Conservation (phyloP, 2,329 filamentous ascomycete species). For the Diaporthe citri region DNA sequence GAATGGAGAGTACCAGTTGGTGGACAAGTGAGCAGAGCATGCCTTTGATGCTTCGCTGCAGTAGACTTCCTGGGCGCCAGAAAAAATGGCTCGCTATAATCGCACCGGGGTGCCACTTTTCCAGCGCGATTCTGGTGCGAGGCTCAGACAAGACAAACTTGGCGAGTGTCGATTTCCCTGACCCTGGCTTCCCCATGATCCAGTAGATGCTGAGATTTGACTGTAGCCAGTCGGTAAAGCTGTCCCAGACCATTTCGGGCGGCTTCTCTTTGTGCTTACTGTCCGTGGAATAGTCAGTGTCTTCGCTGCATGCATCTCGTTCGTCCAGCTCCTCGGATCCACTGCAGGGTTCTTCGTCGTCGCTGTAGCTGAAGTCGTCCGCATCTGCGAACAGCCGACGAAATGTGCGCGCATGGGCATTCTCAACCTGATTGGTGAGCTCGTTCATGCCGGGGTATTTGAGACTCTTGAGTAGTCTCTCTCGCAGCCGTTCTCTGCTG, state of each 20-base stretch:
- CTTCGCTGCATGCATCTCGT: too few species aligned
- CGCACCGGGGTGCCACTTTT: slow-evolving; percentile 40
- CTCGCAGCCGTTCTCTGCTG: not conserved
- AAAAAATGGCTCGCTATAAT: slow-evolving; percentile 46
- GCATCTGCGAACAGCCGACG: not conserved
- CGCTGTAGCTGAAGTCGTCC: not conserved
- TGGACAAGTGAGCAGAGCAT: slow-evolving; percentile 46
- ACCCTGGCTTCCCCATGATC: slow-evolving; percentile 49
- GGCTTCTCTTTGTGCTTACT: too few species aligned
- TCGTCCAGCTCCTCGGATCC: too few species aligned
- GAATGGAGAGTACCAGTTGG: too few species aligned
- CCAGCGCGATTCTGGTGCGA: slow-evolving; percentile 38
- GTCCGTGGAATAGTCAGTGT: too few species aligned
- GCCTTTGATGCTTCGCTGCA: slow-evolving; percentile 47
- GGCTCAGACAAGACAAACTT: slow-evolving; percentile 45
- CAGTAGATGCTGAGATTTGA: slow-evolving; percentile 43
- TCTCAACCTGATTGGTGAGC: not conserved
- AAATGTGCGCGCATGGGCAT: not conserved
- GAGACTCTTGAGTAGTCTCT: not conserved
- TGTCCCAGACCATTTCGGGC: not conserved
- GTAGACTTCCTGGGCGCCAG: slow-evolving; percentile 46
- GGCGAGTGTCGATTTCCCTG: slow-evolving; percentile 50
- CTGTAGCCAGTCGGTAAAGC: slow-evolving; percentile 4
- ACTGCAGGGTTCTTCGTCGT: too few species aligned
- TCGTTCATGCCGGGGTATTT: not conserved